A percentile compares a stretch with the other conserved stretches of the same genome.
These are phyloP conservation scores for Spergularia marina DNA, from an alignment of 148 eudicot genomes.

Conservation along the genomic window DNA sequence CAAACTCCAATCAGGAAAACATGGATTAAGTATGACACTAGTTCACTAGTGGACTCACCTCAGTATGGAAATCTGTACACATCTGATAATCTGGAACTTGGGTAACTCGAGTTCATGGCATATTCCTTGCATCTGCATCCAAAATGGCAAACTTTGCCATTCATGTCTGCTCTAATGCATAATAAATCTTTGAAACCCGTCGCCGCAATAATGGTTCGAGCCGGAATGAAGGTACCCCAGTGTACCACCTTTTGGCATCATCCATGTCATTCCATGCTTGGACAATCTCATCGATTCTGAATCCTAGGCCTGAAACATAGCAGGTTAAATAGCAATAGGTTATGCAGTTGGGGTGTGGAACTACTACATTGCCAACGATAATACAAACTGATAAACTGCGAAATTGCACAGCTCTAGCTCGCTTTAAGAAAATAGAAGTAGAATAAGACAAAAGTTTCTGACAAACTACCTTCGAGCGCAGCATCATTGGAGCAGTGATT, in stretches of 20 bases:
- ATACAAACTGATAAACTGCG: not conserved
- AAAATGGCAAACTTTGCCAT: not conserved
- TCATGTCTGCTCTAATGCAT: conserved; percentile 72
- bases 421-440: not conserved
- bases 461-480: conserved; percentile 60
- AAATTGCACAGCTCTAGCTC: too few relatives aligned
- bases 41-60: conserved; percentile 16
- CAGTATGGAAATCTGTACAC: conserved; percentile 15
- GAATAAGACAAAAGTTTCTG: not conserved
- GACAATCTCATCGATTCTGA: conserved; percentile 93
- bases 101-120: conserved; percentile 4
- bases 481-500: conserved; percentile 83
- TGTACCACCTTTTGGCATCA: conserved; percentile 82
- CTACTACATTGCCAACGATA: not conserved
- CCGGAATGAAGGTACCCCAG: conserved; percentile 62
- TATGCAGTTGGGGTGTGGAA: not conserved
- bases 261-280: conserved; percentile 99
- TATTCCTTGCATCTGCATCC: conserved; percentile 8
- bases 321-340: conserved; percentile 9
- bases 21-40: not conserved
- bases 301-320: conserved; percentile 63
- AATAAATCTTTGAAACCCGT: conserved; percentile 71
- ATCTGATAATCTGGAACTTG: not conserved
- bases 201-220: conserved; percentile 80
- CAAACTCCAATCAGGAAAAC: not conserved